These are phyloP conservation scores for Pseudevernia furfuracea DNA, from an alignment of 495 filamentous ascomycete species.

Conservation along the genomic window DNA sequence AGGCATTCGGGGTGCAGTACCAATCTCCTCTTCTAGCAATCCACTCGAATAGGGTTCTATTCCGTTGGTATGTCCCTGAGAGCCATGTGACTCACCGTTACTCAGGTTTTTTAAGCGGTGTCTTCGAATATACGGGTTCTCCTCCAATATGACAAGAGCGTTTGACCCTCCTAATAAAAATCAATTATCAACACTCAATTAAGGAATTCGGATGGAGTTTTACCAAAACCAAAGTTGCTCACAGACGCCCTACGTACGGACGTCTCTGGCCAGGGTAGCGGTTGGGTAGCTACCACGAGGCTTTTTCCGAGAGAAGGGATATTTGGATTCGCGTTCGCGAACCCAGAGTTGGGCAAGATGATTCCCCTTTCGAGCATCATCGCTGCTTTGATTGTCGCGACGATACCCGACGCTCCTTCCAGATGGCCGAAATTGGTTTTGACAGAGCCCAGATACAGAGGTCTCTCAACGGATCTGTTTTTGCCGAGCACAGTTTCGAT, in stretches of 20 bases:
- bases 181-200: background rate
- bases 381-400: slow-evolving; percentile 48
- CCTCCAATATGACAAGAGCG: slow-evolving; percentile 45
- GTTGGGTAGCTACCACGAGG: slow-evolving; percentile 8
- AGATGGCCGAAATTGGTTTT: slow-evolving; percentile 47
- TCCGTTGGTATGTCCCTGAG: background rate
- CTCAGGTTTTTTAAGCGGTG: background rate
- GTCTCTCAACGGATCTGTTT: slow-evolving; percentile 29
- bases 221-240: slow-evolving; percentile 55
- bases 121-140: background rate
- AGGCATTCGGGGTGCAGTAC: background rate
- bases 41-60: background rate
- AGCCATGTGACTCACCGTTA: background rate
- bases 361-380: slow-evolving; percentile 38
- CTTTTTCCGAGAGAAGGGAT: background rate
- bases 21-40: background rate
- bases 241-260: slow-evolving; percentile 46
- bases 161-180: slow-evolving; percentile 37
- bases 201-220: background rate
- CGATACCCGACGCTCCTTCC: slow-evolving; percentile 49
- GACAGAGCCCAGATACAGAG: slow-evolving; percentile 39
- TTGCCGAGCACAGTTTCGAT: background rate
- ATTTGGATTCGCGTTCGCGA: background rate
- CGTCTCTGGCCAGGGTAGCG: slow-evolving; percentile 12
- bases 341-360: slow-evolving; percentile 36